Evolutionary conservation across 164 flowering plant species (phyloP).

Genomic region (grape (Vitis vinifera)): DNA sequence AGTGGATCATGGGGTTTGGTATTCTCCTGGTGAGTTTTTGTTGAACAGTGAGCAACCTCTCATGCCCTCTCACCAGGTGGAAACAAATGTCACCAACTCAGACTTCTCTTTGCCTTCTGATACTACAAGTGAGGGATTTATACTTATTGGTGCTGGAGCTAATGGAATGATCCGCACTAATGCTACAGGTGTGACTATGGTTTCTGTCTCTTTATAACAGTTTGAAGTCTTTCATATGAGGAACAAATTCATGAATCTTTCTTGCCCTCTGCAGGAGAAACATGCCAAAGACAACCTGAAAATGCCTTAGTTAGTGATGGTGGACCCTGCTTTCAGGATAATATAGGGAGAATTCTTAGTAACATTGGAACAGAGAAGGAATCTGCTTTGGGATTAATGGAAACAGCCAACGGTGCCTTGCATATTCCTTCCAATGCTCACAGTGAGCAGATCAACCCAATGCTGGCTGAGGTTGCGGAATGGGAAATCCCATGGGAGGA

Average conservation of each 20-base stretch:
- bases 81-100: conserved; percentile 7
- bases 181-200: conserved; percentile 15
- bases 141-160: conserved; percentile 22
- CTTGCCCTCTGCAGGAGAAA: conserved; percentile 14
- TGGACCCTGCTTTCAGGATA: conserved; percentile 18
- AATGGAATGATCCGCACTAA: conserved; percentile 11
- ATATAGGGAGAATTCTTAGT: conserved; percentile 18
- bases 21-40: conserved; percentile 9
- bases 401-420: conserved; percentile 20
- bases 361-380: conserved; percentile 16
- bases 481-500: conserved; percentile 97
- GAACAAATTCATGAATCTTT: conserved; percentile 23
- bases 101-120: conserved; percentile 19
- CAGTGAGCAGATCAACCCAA: conserved; percentile 38
- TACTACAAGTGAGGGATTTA: conserved; percentile 29
- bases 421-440: conserved; percentile 21
- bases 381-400: conserved; percentile 19
- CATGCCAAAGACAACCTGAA: conserved; percentile 22
- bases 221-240: conserved; percentile 15
- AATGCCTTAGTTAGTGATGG: conserved; percentile 17
- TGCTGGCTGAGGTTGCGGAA: conserved; percentile 70
- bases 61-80: conserved; percentile 18
- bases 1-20: conserved; percentile 13
- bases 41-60: conserved; percentile 30
- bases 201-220: conserved; percentile 11